A percentile compares a stretch with the other conserved stretches of the same genome.
These are phyloP conservation scores for Nepenthes mirabilis DNA, from an alignment of 148 eudicot species.

Conservation along the genomic window DNA sequence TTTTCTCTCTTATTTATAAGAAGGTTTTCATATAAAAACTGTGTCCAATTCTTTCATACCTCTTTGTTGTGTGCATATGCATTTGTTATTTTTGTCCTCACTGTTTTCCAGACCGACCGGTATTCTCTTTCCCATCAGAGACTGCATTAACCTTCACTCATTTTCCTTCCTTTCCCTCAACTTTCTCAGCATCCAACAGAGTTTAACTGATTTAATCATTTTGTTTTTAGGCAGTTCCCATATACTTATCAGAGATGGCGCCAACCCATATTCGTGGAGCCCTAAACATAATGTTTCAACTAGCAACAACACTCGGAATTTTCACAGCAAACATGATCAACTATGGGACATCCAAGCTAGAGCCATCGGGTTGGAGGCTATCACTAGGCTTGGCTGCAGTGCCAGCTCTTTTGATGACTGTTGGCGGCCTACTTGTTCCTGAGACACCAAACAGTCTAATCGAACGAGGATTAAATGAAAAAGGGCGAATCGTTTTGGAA, in stretches of 20 bases:
- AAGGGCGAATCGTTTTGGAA: conserved; percentile 44
- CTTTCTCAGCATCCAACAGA: too few species aligned
- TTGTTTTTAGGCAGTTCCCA: conserved; percentile 51
- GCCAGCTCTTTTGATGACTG: conserved; percentile 63
- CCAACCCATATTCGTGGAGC: conserved; percentile 79
- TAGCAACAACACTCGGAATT: conserved; percentile 82
- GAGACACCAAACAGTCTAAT: conserved; percentile 91
- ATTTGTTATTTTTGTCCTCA: too few species aligned
- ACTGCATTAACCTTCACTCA: too few species aligned
- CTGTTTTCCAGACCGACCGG: too few species aligned
- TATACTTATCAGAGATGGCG: conserved; percentile 83
- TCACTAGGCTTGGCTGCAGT: conserved; percentile 79
- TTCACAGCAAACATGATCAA: conserved; percentile 90
- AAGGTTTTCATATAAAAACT: too few species aligned
- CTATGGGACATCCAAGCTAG: conserved; percentile 69
- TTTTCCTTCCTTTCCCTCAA: too few species aligned
- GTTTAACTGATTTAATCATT: neutral
- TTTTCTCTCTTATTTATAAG: too few species aligned
- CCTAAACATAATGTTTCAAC: conserved; percentile 83
- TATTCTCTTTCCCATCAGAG: too few species aligned
- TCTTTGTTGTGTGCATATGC: too few species aligned
- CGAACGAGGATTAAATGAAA: conserved; percentile 38
- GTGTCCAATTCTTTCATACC: too few species aligned
- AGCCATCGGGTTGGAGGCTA: conserved; percentile 90
- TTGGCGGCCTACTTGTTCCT: conserved; percentile 66